These are phyloP conservation scores for Fusarium gaditjirri DNA, from an alignment of 2,329 filamentous ascomycete species.

Conservation along the genomic window DNA sequence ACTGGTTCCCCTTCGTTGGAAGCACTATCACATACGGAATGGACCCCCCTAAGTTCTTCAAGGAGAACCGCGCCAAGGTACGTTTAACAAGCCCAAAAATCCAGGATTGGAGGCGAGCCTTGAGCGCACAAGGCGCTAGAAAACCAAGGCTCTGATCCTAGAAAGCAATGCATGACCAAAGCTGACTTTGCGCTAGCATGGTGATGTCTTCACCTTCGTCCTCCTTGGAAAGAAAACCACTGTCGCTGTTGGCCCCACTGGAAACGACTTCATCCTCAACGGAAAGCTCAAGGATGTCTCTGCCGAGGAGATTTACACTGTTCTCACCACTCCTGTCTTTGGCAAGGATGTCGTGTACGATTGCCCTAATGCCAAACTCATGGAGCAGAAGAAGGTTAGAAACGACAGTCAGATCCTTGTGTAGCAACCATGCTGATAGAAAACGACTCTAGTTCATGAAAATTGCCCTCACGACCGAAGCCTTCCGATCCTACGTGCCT, in stretches of 20 bases:
- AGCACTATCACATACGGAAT: conserved; percentile 96
- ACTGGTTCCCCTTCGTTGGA: conserved; percentile 84
- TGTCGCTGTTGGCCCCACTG: conserved; percentile 81
- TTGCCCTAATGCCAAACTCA: conserved; percentile 89
- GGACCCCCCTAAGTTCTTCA: conserved; percentile 90
- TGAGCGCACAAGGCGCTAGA: background rate
- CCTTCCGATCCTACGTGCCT: conserved; percentile 79
- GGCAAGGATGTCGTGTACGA: conserved; percentile 90
- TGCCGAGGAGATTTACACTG: conserved; percentile 89
- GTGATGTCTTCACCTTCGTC: conserved; percentile 90
- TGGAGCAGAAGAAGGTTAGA: conserved; percentile 93
- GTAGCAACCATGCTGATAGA: conserved; percentile 25
- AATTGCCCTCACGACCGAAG: conserved; percentile 78
- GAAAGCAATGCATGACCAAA: conserved; percentile 1
- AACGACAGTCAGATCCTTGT: background rate
- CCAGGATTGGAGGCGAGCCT: background rate
- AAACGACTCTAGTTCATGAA: conserved; percentile 75
- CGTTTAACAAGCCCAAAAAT: conserved; percentile 32
- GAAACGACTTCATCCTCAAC: conserved; percentile 92
- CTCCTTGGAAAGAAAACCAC: conserved; percentile 91
- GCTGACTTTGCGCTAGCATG: conserved; percentile 66
- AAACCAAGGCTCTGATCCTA: background rate
- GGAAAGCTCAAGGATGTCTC: conserved; percentile 90
- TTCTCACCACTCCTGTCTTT: conserved; percentile 78
- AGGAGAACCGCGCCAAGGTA: conserved; percentile 79